A percentile compares a stretch with the other conserved stretches of the same genome.
These are phyloP conservation scores for Camelina hispida DNA, from an alignment of 345 rosid genomes.

Conservation along the genomic window DNA sequence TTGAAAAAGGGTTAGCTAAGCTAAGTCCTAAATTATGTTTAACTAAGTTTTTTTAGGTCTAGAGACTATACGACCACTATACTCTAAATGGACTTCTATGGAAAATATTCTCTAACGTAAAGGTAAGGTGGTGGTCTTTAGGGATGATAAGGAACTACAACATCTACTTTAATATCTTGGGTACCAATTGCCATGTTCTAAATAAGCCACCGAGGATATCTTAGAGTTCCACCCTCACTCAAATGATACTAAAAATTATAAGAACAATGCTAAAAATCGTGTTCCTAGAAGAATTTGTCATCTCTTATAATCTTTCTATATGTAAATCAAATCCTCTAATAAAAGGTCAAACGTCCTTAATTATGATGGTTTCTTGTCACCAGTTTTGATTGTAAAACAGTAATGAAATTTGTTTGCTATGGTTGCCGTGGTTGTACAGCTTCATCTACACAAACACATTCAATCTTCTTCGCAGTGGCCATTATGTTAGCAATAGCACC, in stretches of 20 bases:
- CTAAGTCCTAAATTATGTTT: too few relatives aligned
- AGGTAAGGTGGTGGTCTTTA: not conserved
- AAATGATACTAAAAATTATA: not conserved
- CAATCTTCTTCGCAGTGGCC: not conserved
- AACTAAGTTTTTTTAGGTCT: not conserved
- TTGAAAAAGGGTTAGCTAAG: too few relatives aligned
- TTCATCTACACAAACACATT: not conserved
- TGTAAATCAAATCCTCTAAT: not conserved
- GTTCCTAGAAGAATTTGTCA: not conserved
- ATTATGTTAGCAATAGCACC: not conserved
- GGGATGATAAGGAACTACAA: not conserved
- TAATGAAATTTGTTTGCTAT: not conserved
- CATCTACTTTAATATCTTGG: not conserved
- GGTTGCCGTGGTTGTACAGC: not conserved
- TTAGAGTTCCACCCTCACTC: not conserved
- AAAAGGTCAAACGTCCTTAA: not conserved
- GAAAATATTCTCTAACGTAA: not conserved
- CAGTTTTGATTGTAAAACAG: not conserved
- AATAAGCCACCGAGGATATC: not conserved
- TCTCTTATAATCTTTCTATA: not conserved
- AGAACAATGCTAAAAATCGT: not conserved
- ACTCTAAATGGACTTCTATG: not conserved
- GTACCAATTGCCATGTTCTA: not conserved
- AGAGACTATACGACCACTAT: not conserved
- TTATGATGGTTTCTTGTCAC: not conserved